These are phyloP conservation scores for Grifola frondosa DNA, from an alignment of 1,284 basidiomycete genomes.

Conservation along the genomic window DNA sequence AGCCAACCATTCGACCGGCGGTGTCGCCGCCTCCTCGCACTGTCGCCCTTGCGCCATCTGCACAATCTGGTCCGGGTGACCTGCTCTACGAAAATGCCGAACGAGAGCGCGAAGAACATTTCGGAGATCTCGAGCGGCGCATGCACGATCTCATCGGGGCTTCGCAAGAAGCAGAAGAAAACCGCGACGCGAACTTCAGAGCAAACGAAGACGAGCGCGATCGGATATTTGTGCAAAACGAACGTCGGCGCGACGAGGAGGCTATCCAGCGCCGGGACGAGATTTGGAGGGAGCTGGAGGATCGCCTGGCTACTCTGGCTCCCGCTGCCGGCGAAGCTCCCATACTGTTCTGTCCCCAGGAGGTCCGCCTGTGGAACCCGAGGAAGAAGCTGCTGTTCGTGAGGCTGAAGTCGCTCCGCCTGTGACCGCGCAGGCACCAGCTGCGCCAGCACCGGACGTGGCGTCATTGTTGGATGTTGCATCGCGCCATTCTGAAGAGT, in stretches of 20 bases:
- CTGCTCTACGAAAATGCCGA: conserved; percentile 49
- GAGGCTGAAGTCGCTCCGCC: no score
- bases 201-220: conserved; percentile 64
- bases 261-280: conserved; percentile 50
- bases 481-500: conserved; percentile 51
- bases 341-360: conserved; percentile 9
- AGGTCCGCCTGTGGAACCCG: not conserved
- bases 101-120: conserved; percentile 50
- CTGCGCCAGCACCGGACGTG: conserved; percentile 19
- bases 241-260: conserved; percentile 51
- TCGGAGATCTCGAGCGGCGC: conserved; percentile 53
- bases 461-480: conserved; percentile 50
- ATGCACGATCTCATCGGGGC: conserved; percentile 45
- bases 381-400: not conserved
- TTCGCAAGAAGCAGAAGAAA: conserved; percentile 56
- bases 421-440: not conserved
- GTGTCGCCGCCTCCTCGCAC: not conserved
- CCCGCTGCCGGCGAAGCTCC: conserved; percentile 11
- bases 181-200: conserved; percentile 60
- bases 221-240: conserved; percentile 56
- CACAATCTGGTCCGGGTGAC: conserved; percentile 32
- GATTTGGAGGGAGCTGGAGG: conserved; percentile 48
- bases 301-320: conserved; percentile 22
- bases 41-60: not conserved
- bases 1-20: not conserved